A percentile compares a stretch with the other conserved stretches of the same genome.
Evolutionary conservation across 1,284 basidiomycete species (phyloP).

Genomic region (Golubevia pallescens): DNA sequence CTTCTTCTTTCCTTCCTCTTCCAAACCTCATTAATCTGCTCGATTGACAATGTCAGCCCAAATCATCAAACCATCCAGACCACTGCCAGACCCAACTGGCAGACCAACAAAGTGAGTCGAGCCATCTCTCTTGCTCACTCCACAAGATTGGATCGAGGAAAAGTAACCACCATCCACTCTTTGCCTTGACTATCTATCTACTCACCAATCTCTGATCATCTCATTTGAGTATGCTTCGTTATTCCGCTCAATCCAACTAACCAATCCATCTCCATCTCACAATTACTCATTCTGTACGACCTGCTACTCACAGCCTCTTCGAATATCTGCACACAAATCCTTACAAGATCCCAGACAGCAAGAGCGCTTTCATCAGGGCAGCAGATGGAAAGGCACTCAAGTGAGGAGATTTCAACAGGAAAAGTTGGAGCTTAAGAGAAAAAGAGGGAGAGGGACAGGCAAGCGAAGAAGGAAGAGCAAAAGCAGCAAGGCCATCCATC

Average conservation of each 20-base stretch:
- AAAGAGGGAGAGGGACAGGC: too few species aligned
- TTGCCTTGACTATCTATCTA: too few species aligned
- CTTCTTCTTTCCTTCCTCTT: neutral
- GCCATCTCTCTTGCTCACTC: too few species aligned
- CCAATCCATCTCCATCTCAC: too few species aligned
- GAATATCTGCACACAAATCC: slow-evolving; percentile 41
- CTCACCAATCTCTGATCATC: slow-evolving; percentile 11
- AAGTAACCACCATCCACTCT: too few species aligned
- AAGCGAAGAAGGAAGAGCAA: neutral
- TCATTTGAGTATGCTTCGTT: too few species aligned
- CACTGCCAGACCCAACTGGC: slow-evolving; percentile 5
- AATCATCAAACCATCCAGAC: slow-evolving; percentile 28
- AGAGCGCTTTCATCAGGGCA: slow-evolving; percentile 22
- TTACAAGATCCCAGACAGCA: slow-evolving; percentile 29
- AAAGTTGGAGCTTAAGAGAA: too few species aligned
- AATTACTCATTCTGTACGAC: too few species aligned
- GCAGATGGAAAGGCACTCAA: slow-evolving; percentile 36
- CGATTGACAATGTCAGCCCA: slow-evolving; percentile 25
- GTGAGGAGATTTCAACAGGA: too few species aligned
- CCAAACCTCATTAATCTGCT: slow-evolving; percentile 5
- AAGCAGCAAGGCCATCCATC: neutral
- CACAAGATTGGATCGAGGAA: too few species aligned
- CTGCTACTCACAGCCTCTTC: slow-evolving; percentile 33
- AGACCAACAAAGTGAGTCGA: too few species aligned
- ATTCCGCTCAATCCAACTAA: too few species aligned